Base-by-base conservation (phyloP, 495 filamentous ascomycete genomes). In the Lasiosphaeria miniovina region DNA sequence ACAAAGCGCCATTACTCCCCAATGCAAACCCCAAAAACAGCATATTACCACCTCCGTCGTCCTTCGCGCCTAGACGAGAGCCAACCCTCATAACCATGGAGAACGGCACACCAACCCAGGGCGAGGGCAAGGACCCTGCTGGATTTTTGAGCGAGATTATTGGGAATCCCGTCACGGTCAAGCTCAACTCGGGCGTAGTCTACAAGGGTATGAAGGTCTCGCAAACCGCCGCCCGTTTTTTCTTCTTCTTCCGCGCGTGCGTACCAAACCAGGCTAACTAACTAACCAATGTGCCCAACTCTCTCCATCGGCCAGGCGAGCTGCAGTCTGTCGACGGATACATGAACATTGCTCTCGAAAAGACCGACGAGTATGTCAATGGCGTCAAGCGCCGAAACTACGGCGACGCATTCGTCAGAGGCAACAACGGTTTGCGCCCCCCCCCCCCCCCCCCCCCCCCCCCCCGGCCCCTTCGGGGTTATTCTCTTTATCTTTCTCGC, bases 241-340 rank as follows among this genome's bases (percentile, higher is more conserved):
- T 24, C 2, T 24, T 24, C 24, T 24, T 24, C 24, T 24, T 24
- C 24, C 24, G 24, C 24, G 24, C 2, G 24, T 24, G 24, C 24
- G 24, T 24, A 24, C 9, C 36, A 8, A 36, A 6, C 36, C 36
- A 15, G 8, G 34, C 12, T 10, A 12, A 6, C 49, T 15, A 4
- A 40, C 33, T 33, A 2, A 24, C 24, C 24, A 24, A 24, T 24
- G 24, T 24, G 24, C 2, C 24, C 24, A 24, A 24, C 34, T 45
- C 32, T 15, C 36, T 14, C 15, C 17, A 6, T 11, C 12, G 3
- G 51, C 8, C 52, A 96, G 93, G 93, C 41, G 89, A 95, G 67
- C 81, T 96, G n/a, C 91, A 96, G 66, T 96, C 91, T 0, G 92
- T 98, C n/a, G 94, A 98, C 71, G 95, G 95, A 43, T 98, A 97